Evolutionary conservation across 805 yeast species (phyloP), one percentile per base, ranked within the genome.

Genomic region (Metschnikowia matae): DNA sequence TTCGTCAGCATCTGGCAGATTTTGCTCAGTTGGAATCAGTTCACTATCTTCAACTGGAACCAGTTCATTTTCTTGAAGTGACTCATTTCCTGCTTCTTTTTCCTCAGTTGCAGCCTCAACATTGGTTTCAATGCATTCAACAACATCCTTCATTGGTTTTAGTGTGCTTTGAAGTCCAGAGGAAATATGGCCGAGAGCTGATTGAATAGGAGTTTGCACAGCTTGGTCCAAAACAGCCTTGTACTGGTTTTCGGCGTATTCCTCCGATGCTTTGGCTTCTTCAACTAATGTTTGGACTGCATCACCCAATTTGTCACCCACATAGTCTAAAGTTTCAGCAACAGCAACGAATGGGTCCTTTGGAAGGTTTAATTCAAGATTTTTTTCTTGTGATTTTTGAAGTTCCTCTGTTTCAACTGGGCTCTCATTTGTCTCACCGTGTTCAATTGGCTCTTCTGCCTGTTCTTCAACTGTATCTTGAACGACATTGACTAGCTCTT

Each of bases 271-370:
- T 11, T 20, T 37, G 14, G 23, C 14, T 14, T 31, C 45, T 17
- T n/a, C 38, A 3, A 17, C 29, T 18, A 33, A 8, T 29, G 6
- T 18, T 20, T 33, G 45, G 8, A 33, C 31, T n/a, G 31, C 38
- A n/a, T 42, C 38, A 5, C 15, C 31, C 14, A 32, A n/a, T 29
- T 32, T 42, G 13, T 32, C 38, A 10, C 13, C 32, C 18, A 33
- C 38, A 42, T 32, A 42, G 17, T 42, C 45, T 21, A 42, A 18
- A 23, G 38, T 17, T 21, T 42, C 45, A 2, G 45, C 37, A 42
- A 8, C 29, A 33, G 45, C 45, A n/a, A 42, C 31, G n/a, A 42
- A 33, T 15, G 38, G 45, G 2, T 42, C 38, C 38, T 21, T 42
- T 7, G 31, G 37, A 3, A n/a, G 13, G 3, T 42, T 38, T 3